These are phyloP conservation scores for Moesziomyces globuligerus DNA, from an alignment of 1,284 basidiomycete genomes.

Conservation along the genomic window DNA sequence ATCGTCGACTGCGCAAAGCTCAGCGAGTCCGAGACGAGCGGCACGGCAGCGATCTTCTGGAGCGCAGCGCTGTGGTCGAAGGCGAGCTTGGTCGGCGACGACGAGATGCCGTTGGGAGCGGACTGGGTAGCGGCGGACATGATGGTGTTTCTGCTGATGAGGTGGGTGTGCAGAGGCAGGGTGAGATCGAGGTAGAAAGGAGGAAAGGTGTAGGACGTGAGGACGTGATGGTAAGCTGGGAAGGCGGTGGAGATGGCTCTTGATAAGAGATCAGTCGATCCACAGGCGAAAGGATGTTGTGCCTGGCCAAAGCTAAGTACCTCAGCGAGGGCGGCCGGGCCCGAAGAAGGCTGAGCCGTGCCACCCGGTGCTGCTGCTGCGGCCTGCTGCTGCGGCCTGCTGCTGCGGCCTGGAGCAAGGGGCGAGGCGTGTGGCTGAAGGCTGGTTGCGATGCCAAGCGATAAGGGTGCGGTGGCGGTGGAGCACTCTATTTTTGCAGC, in stretches of 20 bases:
- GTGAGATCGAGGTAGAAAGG: background rate
- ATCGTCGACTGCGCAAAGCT: slow-evolving; percentile 58
- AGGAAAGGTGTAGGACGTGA: background rate
- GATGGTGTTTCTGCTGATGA: background rate
- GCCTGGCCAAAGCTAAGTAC: too few relatives aligned
- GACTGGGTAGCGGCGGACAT: slow-evolving; percentile 52
- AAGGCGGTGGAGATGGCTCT: background rate
- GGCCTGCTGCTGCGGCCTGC: too few relatives aligned
- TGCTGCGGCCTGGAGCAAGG: too few relatives aligned
- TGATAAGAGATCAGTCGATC: background rate
- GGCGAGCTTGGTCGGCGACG: slow-evolving; percentile 41
- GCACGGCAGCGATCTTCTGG: slow-evolving; percentile 54
- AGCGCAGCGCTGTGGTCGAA: slow-evolving; percentile 54
- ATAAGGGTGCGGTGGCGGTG: background rate
- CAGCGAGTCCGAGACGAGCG: slow-evolving; percentile 60
- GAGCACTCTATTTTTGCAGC: background rate
- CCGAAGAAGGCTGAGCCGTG: too few relatives aligned
- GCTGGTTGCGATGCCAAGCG: background rate
- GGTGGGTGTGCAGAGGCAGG: slow-evolving; percentile 5
- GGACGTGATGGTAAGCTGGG: background rate
- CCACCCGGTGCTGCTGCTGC: too few relatives aligned
- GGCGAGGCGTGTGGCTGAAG: background rate
- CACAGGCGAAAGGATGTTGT: too few relatives aligned
- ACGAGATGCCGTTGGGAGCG: slow-evolving; percentile 37
- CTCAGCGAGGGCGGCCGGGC: too few relatives aligned